Base-by-base conservation (phyloP, 1,139 yeast genomes). In the Meyerozyma athensensis region DNA sequence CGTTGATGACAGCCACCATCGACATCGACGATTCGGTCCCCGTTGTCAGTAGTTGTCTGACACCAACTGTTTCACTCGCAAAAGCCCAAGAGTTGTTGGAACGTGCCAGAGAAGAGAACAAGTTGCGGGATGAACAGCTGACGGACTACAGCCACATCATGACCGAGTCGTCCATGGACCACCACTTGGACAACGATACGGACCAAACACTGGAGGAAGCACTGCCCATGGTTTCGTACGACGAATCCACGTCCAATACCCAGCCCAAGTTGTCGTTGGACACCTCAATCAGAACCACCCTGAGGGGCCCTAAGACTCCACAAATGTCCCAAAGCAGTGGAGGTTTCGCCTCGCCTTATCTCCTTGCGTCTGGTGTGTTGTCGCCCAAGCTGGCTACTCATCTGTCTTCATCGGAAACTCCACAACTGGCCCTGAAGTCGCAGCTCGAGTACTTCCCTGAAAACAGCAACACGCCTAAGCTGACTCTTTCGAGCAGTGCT, bases 11-110 rank as follows among this genome's bases (percentile, higher is more conserved):
- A 43, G 95, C 97, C 0, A 92, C 98, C 0, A 94, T 92, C 50
- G 99, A 92, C 57, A 74, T 95, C 38, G 98, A 94, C 61, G 97
- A 92, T 43, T 64, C 86, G 2, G 87, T 86, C 10, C 97, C 98
- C 0, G 94, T 87, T 3, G 84, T 90, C n/a, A 85, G 96, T 44
- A 85, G 97, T 21, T 92, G 96, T 58, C 81, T 84, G 6, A 87
- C 97, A 0, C 97, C 97, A 12, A 92, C 97, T 0, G 92, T 92
- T 9, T 81, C 95, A 18, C 68, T 92, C 46, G 77, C 78, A 34
- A 81, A 79, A 50, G 98, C 98, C 0, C 95, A 87, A 57, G 95
- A 84, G 53, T 60, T 92, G 56, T 68, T 89, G 51, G 82, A 87
- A 1, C 85, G 81, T 48, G 95, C 96, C 0, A 69, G 90, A 50